Evolutionary conservation across 139 green algal genomes (phyloP).

Genomic region (Chlamydomonas asymmetrica): DNA sequence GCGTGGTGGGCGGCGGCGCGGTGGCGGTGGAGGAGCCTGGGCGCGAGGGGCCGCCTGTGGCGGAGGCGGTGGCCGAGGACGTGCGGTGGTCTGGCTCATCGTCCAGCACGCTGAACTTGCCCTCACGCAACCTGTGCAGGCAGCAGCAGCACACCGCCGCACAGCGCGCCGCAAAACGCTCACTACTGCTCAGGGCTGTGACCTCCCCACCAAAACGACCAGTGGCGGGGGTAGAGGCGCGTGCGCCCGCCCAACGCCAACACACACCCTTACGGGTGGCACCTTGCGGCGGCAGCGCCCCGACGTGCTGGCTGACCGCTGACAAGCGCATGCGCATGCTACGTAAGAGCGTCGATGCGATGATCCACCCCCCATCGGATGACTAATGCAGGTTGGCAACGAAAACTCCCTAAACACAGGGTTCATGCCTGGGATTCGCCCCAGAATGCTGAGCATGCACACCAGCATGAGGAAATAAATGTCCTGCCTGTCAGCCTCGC

Average conservation of each 20-base stretch:
- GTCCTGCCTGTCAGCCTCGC: background rate
- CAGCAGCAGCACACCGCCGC: background rate
- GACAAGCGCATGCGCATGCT: no score
- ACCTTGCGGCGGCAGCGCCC: no score
- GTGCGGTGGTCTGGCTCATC: constrained; percentile 8
- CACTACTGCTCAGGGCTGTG: background rate
- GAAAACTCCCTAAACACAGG: no score
- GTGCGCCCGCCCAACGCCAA: background rate
- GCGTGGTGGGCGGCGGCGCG: background rate
- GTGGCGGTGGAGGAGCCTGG: background rate
- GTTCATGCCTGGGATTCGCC: background rate
- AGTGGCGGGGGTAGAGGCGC: background rate
- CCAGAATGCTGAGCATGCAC: background rate
- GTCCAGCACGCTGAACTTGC: constrained; percentile 32
- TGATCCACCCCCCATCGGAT: no score
- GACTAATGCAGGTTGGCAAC: no score
- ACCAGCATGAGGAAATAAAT: background rate
- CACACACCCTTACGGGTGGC: background rate
- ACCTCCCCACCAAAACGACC: background rate
- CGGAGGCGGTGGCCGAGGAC: background rate
- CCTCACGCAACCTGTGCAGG: constrained; percentile 21
- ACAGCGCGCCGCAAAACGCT: background rate
- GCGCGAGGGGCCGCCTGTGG: background rate
- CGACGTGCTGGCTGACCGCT: no score
- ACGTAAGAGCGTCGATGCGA: no score